Conservation (phyloP, 1,284 basidiomycete genomes). For the Takashimella koratensis region DNA sequence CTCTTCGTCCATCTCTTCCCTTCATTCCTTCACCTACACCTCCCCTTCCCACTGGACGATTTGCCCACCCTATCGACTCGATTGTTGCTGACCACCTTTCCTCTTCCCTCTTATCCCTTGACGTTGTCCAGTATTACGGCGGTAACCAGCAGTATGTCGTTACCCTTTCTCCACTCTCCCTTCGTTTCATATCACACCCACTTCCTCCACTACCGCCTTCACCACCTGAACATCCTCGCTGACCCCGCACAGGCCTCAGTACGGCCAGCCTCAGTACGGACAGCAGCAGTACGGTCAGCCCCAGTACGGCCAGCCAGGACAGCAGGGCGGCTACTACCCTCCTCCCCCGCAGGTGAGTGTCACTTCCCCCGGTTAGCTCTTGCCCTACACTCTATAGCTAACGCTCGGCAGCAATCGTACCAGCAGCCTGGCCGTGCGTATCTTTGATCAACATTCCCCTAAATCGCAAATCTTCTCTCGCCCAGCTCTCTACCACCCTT, state of each 20-base stretch:
- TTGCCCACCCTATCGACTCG: slow-evolving; percentile 22
- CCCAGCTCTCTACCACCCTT: too few relatives aligned
- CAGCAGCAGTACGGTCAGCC: slow-evolving; percentile 10
- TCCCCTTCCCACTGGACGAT: slow-evolving; percentile 23
- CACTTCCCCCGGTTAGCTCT: background rate
- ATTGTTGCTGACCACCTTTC: slow-evolving; percentile 5
- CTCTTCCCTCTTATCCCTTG: slow-evolving; percentile 4
- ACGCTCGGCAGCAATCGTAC: slow-evolving; percentile 22
- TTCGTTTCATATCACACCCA: background rate
- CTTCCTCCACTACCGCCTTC: background rate
- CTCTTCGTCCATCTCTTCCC: background rate
- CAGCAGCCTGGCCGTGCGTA: slow-evolving; percentile 33
- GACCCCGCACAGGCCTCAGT: too few relatives aligned
- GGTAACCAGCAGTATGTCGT: slow-evolving; percentile 11
- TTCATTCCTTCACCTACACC: background rate
- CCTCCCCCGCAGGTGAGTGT: slow-evolving; percentile 38
- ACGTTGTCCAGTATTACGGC: background rate
- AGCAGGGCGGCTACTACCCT: slow-evolving; percentile 35
- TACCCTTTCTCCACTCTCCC: slow-evolving; percentile 10
- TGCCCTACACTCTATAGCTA: background rate
- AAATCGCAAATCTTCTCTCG: background rate
- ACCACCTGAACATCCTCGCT: too few relatives aligned
- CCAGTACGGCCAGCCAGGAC: slow-evolving; percentile 11
- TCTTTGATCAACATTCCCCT: background rate
- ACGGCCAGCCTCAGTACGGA: slow-evolving; percentile 28